A percentile compares a stretch with the other conserved stretches of the same genome.
Conservation (phyloP, 1,284 basidiomycete species). For the Sutorius eximius region DNA sequence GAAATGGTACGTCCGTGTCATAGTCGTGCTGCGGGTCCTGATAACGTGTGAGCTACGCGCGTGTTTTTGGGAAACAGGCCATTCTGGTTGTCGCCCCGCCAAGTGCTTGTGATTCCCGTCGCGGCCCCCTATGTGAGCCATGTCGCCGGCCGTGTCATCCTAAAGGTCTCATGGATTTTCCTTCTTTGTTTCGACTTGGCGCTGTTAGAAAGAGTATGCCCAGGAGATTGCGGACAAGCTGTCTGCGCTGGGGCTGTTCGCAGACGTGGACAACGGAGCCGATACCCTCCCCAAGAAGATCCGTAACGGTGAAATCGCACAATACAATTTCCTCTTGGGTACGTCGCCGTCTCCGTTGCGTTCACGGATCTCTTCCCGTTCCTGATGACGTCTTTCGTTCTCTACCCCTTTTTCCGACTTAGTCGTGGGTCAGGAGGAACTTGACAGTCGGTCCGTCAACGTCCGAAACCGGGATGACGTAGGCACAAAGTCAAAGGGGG, state of each 20-base stretch:
- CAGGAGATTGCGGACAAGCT: slow-evolving; percentile 74
- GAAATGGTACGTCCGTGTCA: slow-evolving; percentile 75
- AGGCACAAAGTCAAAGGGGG: slow-evolving; percentile 74
- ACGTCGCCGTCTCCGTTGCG: slow-evolving; percentile 29
- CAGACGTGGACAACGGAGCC: slow-evolving; percentile 90
- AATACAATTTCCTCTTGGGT: slow-evolving; percentile 98
- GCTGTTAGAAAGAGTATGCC: slow-evolving; percentile 78
- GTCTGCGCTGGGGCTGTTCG: slow-evolving; percentile 73
- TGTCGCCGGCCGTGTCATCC: background rate
- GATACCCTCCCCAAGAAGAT: slow-evolving; percentile 98
- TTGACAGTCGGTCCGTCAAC: slow-evolving; percentile 85
- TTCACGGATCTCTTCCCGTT: background rate
- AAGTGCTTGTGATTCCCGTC: slow-evolving; percentile 93
- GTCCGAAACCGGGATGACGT: slow-evolving; percentile 93
- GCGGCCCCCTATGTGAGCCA: slow-evolving; percentile 78
- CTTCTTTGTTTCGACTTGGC: background rate
- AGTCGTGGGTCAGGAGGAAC: slow-evolving; percentile 96
- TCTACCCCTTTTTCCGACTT: background rate
- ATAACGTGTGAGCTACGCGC: background rate
- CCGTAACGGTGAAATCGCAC: slow-evolving; percentile 86
- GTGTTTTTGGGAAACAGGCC: slow-evolving; percentile 54
- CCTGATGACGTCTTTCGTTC: background rate
- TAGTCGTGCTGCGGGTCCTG: background rate
- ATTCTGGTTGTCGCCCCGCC: slow-evolving; percentile 96
- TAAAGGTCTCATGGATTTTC: background rate